Evolutionary conservation across 768 basidiomycete genomes (phyloP), one percentile per base, ranked within the genome.

Genomic region (Mycena amicta): DNA sequence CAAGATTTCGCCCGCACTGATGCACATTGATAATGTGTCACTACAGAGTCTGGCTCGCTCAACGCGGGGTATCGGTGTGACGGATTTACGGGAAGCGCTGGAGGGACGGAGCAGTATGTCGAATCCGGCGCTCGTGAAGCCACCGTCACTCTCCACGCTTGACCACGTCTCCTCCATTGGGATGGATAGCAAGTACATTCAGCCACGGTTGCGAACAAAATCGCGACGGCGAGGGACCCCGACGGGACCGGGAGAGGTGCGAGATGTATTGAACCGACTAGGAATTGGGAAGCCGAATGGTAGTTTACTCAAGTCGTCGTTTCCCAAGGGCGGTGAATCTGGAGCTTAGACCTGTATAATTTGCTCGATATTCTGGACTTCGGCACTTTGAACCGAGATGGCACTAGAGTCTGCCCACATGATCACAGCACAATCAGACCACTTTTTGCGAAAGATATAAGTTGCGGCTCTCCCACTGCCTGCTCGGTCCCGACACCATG

Each of bases 21-120:
- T 95, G 92, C 88, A 91, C 63, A 90, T 92, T 52, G 91, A 95
- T 66, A 96, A 96, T 70, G 78, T 92, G 30, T 96, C 95, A 5
- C 78, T 93, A 55, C 90, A 92, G 69, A 93, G 92, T 67, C 74
- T 96, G 56, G 83, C 89, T 20, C 83, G 91, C 55, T 90, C 91
- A 3, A 84, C 84, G 2, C 83, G 89, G 57, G 88, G 89, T 0
- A 86, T 96, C 16, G 95, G 94, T 23, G 93, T 96, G 23, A 87
- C 85, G 1, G 93, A 95, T 68, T 79, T 97, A 29, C 81, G 93
- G 53, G 93, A 95, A 64, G 95, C 95, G 3, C 75, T 97, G 3
- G 92, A 93, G 75, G 92, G 92, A 22, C 85, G 92, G 39, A 86
- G 83, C 64, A 90, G 89, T 67, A 84, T 90, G 82, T 92, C 92